phyloP scores from a whole-genome alignment of 495 filamentous ascomycete species.

The Aspergillus sclerotioniger region DNA sequence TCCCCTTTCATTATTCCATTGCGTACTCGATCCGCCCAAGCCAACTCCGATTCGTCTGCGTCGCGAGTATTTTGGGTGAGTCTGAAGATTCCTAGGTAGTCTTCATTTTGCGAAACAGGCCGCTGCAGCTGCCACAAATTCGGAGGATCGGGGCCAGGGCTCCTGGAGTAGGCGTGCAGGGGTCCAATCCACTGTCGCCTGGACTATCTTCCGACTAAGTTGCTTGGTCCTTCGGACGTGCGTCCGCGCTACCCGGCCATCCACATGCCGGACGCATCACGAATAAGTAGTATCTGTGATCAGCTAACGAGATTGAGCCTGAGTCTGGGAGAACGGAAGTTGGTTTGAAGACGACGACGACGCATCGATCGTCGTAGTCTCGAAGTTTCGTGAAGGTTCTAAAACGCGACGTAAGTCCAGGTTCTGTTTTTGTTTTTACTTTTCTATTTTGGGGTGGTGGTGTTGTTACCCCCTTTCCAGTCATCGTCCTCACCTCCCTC shows the following conservation, averaged over 20 bases:
- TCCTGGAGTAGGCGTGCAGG: conserved; percentile 15
- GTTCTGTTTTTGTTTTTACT: neutral
- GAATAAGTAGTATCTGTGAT: neutral
- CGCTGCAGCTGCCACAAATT: neutral
- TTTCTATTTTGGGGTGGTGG: neutral
- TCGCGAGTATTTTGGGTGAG: conserved; percentile 3
- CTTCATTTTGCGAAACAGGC: conserved; percentile 2
- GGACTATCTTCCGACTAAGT: conserved; percentile 5
- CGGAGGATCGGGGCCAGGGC: neutral
- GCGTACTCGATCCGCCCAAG: conserved; percentile 4
- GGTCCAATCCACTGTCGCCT: conserved; percentile 1
- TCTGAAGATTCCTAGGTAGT: neutral
- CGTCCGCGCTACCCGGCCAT: conserved; percentile 21
- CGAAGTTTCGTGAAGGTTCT: neutral
- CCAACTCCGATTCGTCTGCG: conserved; percentile 7
- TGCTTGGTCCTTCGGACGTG: conserved; percentile 10
- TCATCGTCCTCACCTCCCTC: neutral
- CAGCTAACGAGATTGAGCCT: conserved; percentile 3
- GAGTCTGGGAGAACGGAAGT: neutral
- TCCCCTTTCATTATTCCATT: neutral
- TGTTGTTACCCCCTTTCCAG: too few species aligned
- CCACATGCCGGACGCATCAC: conserved; percentile 11
- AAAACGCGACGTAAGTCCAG: neutral
- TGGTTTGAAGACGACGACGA: neutral
- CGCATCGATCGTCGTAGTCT: too few species aligned